Base-by-base conservation (phyloP, 208 protist genomes). In the Herpetomonas muscarum region DNA sequence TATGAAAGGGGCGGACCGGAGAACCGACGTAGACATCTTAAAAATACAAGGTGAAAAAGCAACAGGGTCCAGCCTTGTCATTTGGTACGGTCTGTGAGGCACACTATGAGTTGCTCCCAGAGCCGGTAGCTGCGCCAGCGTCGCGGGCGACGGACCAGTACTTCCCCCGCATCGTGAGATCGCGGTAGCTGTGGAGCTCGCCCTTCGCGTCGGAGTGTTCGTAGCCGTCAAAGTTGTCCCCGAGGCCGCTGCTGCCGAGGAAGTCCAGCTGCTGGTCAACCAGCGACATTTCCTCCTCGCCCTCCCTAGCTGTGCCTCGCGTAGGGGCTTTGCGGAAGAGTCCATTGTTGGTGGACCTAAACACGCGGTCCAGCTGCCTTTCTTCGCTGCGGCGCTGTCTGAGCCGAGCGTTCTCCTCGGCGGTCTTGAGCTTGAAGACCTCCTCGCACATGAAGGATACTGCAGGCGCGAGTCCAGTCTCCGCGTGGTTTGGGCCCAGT, bases 151-250 rank as follows among this genome's bases (percentile, higher is more conserved):
- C 61, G 24, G 75, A 77, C 79, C 82, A 91, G 68, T 87, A 88
- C 56, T 71, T 75, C 32, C 88, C 85, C 41, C 87, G 86, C 80
- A 92, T 88, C n/a, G 85, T 92, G 22, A 90, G 72, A 57, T 95
- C 88, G 17, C 88, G 75, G 65, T 91, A 91, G 42, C 69, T 64
- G 31, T 90, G 81, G 28, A 94, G 65, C 55, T 71, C 73, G 15
- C 82, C 81, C 21, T 68, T 61, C n/a, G 67, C 72, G 10, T 61
- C 47, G 3, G 89, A 89, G 44, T 79, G 69, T 26, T 77, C 70
- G 61, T 92, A 95, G 28, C 76, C 89, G 54, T 92, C 75, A 21
- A 81, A 74, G 12, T 74, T 61, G 22, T 67, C 64, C 3, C 76
- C 81, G 3, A 87, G 67, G 9, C 81, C 80, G 42, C 81, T 86